Evolutionary conservation across 352 stramenopile genomes (phyloP), one percentile per base, ranked within the genome.

Genomic region (Pythium diclinum): DNA sequence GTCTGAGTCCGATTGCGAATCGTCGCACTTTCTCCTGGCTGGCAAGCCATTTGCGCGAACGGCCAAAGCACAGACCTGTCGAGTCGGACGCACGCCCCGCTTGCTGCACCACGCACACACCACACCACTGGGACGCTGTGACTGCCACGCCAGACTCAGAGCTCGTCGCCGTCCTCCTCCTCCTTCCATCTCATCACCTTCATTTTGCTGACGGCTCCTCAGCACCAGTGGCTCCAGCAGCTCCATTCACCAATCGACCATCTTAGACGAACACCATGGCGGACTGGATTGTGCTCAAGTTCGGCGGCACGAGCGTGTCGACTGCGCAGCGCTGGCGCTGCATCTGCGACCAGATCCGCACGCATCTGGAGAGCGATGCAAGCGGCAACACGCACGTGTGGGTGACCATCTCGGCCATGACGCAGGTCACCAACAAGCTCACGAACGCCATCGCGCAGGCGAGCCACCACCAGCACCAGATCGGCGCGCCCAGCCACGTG

Each of bases 221-320:
- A 53, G 46, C 7, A 33, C 46, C 46, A 32, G 19, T 53, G 46
- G 46, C 46, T 53, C 25, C 5, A 28, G 46, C n/a, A 13, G 19
- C 46, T 53, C 46, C 46, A 53, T 53, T 47, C 17, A 23, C 40
- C 40, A 47, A 47, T 47, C 40, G 40, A 23, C 40, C 25, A 28
- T 47, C 5, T 47, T 47, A 21, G 40, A 23, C 25, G 1, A 28
- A 1, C 2, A 47, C 40, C 49, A 61, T 61, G 55, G 36, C 55
- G 62, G 48, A 69, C 56, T 96, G 88, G 88, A 77, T 95, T 40
- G 88, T 96, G 68, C 85, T 94, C 71, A 96, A 96, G 72, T 96
- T 96, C 54, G 88, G 88, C 54, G 88, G 88, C 72, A 96, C 88
- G 40, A 95, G 86, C 64, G 88, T 96, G 54, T 93, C 86, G 11